Base-by-base conservation (phyloP, 2,329 filamentous ascomycete species). In the Aureobasidium sp. region DNA sequence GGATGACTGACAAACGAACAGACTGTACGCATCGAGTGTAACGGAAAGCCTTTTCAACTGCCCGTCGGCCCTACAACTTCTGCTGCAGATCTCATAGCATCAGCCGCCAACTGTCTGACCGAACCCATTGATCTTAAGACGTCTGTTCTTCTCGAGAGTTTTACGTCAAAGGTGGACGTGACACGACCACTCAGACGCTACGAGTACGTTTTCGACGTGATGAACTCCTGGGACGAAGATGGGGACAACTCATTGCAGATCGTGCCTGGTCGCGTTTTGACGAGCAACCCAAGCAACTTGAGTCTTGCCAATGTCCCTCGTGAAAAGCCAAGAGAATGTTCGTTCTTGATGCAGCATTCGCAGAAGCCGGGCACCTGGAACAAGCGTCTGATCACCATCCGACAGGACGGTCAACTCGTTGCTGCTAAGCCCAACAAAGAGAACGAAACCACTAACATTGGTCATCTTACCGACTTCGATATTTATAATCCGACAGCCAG, bases 211-310 rank as follows among this genome's bases (percentile, higher is more conserved):
- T 85, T 90, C 64, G 90, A 96, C 69, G 84, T 96, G 26, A 84
- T 97, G 82, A 95, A 96, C 72, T 95, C 91, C 0, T 97, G 93
- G 93, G 90, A 96, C 64, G 80, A 82, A 47, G 91, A 96, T 72
- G 79, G 82, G 2, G 87, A 91, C 67, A 94, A 96, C 69, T 80
- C 82, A 8, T 79, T 97, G 15, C 76, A 89, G 20, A 80, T 97
- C 26, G 76, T 87, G 61, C 80, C 86, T 15, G 78, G 82, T 2
- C 69, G 69, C 15, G 81, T 85, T 41, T 75, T 80, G 2, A 77
- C 79, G 7, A 75, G 69, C 5, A 79, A 82, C n/a, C 78, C 81
- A 58, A 72, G 75, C 7, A 85, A 88, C 62, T 80, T 97, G 7
- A 85, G 89, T 27, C 76, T 87, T 5, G 78, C 81, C 13, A 81